Base-by-base conservation (phyloP, 768 basidiomycete species). In the Porpolomopsis calyptriformis region DNA sequence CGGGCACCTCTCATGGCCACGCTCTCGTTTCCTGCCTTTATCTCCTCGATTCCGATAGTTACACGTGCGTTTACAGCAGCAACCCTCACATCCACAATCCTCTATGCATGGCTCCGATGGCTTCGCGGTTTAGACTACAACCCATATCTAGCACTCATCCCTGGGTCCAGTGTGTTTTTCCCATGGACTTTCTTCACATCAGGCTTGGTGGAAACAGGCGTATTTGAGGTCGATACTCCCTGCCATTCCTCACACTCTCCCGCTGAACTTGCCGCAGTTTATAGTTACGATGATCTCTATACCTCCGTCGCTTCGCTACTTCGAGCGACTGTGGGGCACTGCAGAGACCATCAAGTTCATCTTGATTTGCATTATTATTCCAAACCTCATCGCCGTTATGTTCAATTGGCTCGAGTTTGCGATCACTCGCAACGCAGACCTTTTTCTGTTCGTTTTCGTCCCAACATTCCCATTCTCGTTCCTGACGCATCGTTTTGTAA, bases 161-260 rank as follows among this genome's bases (percentile, higher is more conserved):
- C 92, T 4, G 92, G 90, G 11, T 73, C 76, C 34, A 82, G 82
- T 55, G 55, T 90, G 24, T 88, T 82, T 61, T 80, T 81, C 51
- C 94, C 94, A 38, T 99, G 96, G 96, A 90, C 90, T 2, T 74
- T 98, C 53, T 65, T 91, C n/a, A 92, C 85, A 4, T 84, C 88
- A 2, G 83, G 79, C 16, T 76, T 92, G 49, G 85, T 96, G 14
- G 96, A 99, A 66, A 77, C 80, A 39, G 81, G 73, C 49, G 55
- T 92, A 45, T 64, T 86, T 47, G 92, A 93, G 78, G 96, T 91
- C 47, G 56, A 83, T 71, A 33, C 31, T 41, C 19, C 40, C 19
- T 40, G 40, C 9, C 27, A 19, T 49, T 38, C 22, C 20, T 4
- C 33, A 43, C 46, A 16, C 12, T 19, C 33, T 22, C 27, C 22